Conservation (phyloP, 352 stramenopile genomes). For the Pythium apleroticum region DNA sequence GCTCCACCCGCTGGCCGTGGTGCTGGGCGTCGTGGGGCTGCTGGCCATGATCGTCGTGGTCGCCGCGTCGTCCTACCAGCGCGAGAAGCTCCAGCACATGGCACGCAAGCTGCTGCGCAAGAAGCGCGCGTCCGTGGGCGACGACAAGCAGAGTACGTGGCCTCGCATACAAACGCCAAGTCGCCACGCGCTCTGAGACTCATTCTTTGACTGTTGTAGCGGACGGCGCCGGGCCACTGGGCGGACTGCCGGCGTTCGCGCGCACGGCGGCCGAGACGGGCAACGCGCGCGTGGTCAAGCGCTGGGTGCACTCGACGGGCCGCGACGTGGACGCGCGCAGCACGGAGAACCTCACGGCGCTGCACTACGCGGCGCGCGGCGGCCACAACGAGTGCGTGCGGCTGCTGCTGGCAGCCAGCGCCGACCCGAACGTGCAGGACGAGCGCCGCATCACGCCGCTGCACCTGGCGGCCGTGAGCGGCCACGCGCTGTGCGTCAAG, state of each 20-base stretch:
- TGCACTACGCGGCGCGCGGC: slow-evolving; percentile 73
- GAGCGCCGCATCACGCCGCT: slow-evolving; percentile 74
- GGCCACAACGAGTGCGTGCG: slow-evolving; percentile 81
- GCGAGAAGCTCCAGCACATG: slow-evolving; percentile 79
- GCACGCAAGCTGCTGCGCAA: slow-evolving; percentile 73
- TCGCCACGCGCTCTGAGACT: too few species aligned
- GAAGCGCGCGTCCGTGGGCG: slow-evolving; percentile 49
- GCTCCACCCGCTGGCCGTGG: slow-evolving; percentile 71
- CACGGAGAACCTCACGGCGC: slow-evolving; percentile 72
- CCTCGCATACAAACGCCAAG: background rate
- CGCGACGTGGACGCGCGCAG: slow-evolving; percentile 67
- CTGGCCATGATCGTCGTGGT: slow-evolving; percentile 68
- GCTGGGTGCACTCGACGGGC: slow-evolving; percentile 74
- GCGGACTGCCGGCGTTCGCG: slow-evolving; percentile 63
- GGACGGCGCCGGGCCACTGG: slow-evolving; percentile 28
- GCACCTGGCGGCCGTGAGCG: slow-evolving; percentile 67
- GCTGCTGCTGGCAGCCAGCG: slow-evolving; percentile 55
- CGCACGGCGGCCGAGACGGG: slow-evolving; percentile 65
- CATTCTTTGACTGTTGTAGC: slow-evolving; percentile 14
- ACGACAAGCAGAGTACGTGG: slow-evolving; percentile 44
- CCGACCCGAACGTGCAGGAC: slow-evolving; percentile 71
- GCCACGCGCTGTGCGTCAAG: slow-evolving; percentile 79
- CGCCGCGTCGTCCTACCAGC: slow-evolving; percentile 72
- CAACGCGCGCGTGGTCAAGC: slow-evolving; percentile 79
- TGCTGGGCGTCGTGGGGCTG: slow-evolving; percentile 55